Conservation (phyloP, 805 yeast genomes). For the Metschnikowia santaceciliae region DNA sequence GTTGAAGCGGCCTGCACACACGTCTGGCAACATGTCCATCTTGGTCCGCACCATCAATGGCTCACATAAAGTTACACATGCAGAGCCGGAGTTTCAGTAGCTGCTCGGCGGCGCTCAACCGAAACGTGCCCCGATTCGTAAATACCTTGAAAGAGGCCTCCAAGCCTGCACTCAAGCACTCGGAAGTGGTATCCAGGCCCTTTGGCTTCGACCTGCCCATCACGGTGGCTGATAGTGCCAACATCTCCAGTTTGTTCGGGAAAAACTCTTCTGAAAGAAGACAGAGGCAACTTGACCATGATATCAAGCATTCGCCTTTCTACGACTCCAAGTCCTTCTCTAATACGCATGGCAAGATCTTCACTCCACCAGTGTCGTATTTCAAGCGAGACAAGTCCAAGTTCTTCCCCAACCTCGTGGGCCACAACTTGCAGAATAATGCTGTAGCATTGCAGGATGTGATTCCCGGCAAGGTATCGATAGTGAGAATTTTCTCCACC, state of each 20-base stretch:
- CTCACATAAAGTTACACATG: not conserved
- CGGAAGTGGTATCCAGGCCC: conserved; percentile 32
- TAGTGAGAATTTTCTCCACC: conserved; percentile 64
- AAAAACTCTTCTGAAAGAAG: conserved; percentile 35
- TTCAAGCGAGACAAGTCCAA: conserved; percentile 69
- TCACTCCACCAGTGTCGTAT: conserved; percentile 74
- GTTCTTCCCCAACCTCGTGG: conserved; percentile 79
- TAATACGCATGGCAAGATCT: conserved; percentile 80
- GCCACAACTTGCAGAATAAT: conserved; percentile 44
- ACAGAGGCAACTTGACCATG: conserved; percentile 39
- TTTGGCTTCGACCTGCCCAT: conserved; percentile 32
- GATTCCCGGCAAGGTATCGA: conserved; percentile 50
- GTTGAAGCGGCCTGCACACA: not conserved
- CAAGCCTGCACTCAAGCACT: conserved; percentile 35
- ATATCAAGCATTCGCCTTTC: conserved; percentile 41
- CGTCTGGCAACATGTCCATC: not conserved
- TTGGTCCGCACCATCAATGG: not conserved
- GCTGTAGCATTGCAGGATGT: conserved; percentile 34
- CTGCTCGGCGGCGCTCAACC: conserved; percentile 4
- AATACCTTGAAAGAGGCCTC: conserved; percentile 35
- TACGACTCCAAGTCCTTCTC: conserved; percentile 39
- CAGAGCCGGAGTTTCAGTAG: conserved; percentile 10
- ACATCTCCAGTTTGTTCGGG: conserved; percentile 25
- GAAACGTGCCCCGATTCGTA: conserved; percentile 31
- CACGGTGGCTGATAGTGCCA: conserved; percentile 12